Base-by-base conservation (phyloP, 208 protist genomes). In the Acanthamoeba castellanii region DNA sequence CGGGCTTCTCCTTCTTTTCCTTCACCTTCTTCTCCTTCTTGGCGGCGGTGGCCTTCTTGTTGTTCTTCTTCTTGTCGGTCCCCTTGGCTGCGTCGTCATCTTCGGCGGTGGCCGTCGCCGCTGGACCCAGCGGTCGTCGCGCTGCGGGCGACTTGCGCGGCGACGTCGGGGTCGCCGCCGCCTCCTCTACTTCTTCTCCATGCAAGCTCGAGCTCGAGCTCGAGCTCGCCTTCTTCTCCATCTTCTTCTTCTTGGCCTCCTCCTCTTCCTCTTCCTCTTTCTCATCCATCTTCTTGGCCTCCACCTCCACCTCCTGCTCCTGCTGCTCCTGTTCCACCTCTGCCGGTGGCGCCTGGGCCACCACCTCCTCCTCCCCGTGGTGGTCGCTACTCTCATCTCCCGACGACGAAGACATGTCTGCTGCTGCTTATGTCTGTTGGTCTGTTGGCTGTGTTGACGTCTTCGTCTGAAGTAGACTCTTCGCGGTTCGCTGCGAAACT, bases 301-400 rank as follows among this genome's bases (percentile, higher is more conserved):
- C 76, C 34, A 30, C 47, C 5, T 84, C 37, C 9, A 8, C 37
- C 37, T 30, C n/a, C 14, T 16, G 34, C 20, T 81, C 25, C 20
- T 78, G 11, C 14, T 45, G 70, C 20, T 55, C 14, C 16, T 55
- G 50, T 55, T 55, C 14, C 16, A 18, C 16, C 50, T 11, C 81
- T 34, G 2, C 11, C 70, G 7, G 9, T 32, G 72, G 34, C 14
- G 72, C 37, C 18, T 52, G 22, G 72, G 72, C 55, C 27, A 22
- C 25, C 81, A 30, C 30, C 76, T 85, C 76, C 25, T 9, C 14
- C 52, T 64, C 50, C 16, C 55, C 37, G 37, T 37, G 37, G 37
- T 89, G 82, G 42, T 88, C 52, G n/a, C 55, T 89, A 27, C 55
- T 89, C 82, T 89, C 55, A 34, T 89, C 47, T 42, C 55, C 82